phyloP scores from a whole-genome alignment of 2,329 filamentous ascomycete genomes.

The Aureobasidium sp. region DNA sequence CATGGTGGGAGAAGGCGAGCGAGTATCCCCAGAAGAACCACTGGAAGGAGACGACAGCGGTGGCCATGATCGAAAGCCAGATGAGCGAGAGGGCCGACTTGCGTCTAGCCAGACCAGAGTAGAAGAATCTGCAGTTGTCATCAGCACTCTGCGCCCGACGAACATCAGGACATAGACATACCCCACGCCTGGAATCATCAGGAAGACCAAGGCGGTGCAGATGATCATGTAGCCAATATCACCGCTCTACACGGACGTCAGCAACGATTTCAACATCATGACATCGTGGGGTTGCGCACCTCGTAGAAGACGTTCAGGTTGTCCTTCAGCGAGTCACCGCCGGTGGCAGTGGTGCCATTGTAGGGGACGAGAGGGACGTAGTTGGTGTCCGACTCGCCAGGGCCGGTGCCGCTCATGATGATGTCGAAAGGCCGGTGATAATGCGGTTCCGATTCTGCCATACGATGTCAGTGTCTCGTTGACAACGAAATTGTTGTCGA shows the following conservation, averaged over 20 bases:
- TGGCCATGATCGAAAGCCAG: conserved; percentile 76
- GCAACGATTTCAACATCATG: conserved; percentile 15
- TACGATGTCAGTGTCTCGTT: not conserved
- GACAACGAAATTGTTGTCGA: not conserved
- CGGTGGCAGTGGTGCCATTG: conserved; percentile 57
- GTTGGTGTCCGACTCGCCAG: conserved; percentile 7
- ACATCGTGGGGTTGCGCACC: conserved; percentile 38
- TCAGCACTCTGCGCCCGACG: not conserved
- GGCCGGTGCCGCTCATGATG: conserved; percentile 8
- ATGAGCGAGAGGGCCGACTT: conserved; percentile 84
- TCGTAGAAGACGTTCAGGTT: conserved; percentile 84
- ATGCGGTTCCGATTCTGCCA: not conserved
- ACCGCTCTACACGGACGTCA: conserved; percentile 50
- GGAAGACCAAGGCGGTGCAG: conserved; percentile 69
- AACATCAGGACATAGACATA: conserved; percentile 28
- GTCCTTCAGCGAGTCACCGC: conserved; percentile 58
- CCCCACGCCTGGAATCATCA: conserved; percentile 90
- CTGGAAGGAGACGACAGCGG: conserved; percentile 74
- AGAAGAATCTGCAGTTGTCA: conserved; percentile 62
- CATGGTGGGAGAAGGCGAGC: conserved; percentile 70
- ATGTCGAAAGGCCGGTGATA: not conserved
- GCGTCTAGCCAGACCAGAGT: conserved; percentile 79
- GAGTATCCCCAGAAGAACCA: conserved; percentile 97
- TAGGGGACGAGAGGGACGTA: conserved; percentile 43
- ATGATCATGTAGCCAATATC: conserved; percentile 77